A percentile compares a stretch with the other conserved stretches of the same genome.
phyloP scores from a whole-genome alignment of 805 yeast species.

The Pichia eremophila region DNA sequence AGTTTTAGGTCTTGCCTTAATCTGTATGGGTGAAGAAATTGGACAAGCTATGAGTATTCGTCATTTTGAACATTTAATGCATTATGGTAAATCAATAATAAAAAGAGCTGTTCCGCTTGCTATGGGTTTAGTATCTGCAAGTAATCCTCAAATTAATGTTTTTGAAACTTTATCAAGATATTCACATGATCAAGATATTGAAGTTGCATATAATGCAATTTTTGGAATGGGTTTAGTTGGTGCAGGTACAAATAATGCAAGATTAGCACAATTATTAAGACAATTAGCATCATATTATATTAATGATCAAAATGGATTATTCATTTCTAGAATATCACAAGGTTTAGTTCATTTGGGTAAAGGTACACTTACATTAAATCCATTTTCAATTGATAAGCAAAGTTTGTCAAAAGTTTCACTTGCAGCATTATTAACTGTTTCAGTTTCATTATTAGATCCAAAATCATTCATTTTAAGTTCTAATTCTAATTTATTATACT shows the following conservation, averaged over 20 bases:
- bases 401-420: constrained; percentile 80
- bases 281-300: constrained; percentile 91
- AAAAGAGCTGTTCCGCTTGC: constrained; percentile 95
- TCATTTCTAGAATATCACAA: constrained; percentile 90
- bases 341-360: constrained; percentile 93
- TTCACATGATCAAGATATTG: constrained; percentile 91
- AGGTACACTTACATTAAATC: constrained; percentile 84
- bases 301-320: constrained; percentile 81
- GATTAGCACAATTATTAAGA: constrained; percentile 90
- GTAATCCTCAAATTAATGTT: constrained; percentile 94
- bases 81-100: constrained; percentile 86
- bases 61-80: constrained; percentile 96
- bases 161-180: constrained; percentile 93
- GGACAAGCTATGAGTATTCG: constrained; percentile 97
- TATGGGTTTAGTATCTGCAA: constrained; percentile 90
- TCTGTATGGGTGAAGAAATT: constrained; percentile 96
- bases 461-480: constrained; percentile 68
- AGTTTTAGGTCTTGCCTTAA: constrained; percentile 86
- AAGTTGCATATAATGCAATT: constrained; percentile 90
- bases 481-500: constrained; percentile 70
- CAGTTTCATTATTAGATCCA: constrained; percentile 81
- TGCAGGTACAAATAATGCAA: constrained; percentile 97
- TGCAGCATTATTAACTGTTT: constrained; percentile 79
- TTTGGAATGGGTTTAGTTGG: constrained; percentile 97
- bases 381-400: constrained; percentile 82